Conservation (phyloP, 2,329 filamentous ascomycete species). For the Paracamarosporium sp. region DNA sequence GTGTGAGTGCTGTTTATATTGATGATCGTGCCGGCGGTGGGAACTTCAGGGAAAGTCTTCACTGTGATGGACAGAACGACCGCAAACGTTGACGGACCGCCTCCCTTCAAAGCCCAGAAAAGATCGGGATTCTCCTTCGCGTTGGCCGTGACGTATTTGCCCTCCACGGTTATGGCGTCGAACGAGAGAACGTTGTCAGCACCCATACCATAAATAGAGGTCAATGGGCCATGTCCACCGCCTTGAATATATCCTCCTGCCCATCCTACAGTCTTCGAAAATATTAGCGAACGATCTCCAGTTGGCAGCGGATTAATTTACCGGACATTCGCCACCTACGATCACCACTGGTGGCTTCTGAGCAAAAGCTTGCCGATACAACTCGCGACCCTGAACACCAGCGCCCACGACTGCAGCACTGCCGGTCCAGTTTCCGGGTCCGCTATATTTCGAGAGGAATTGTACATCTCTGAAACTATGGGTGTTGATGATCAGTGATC, state of each 20-base stretch:
- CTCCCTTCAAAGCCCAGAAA: constrained; percentile 46
- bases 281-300: constrained; percentile 4
- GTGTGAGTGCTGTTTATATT: constrained; percentile 46
- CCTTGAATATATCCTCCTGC: constrained; percentile 53
- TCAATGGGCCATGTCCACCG: constrained; percentile 52
- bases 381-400: constrained; percentile 43
- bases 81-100: constrained; percentile 40
- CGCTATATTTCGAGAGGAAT: constrained; percentile 38
- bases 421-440: constrained; percentile 41
- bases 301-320: constrained; percentile 12
- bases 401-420: constrained; percentile 39
- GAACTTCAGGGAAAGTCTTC: constrained; percentile 43
- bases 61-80: constrained; percentile 40
- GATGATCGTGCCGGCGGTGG: constrained; percentile 39
- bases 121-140: constrained; percentile 44
- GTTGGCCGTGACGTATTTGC: constrained; percentile 43
- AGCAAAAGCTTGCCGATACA: constrained; percentile 37
- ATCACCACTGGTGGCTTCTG: constrained; percentile 40
- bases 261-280: constrained; percentile 43
- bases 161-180: constrained; percentile 47
- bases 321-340: constrained; percentile 46
- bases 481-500: constrained; percentile 44
- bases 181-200: constrained; percentile 48
- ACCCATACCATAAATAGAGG: constrained; percentile 45
- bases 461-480: constrained; percentile 44